Base-by-base conservation (phyloP, 805 yeast species). In the Yamadazyma takamatsuzukensis region DNA sequence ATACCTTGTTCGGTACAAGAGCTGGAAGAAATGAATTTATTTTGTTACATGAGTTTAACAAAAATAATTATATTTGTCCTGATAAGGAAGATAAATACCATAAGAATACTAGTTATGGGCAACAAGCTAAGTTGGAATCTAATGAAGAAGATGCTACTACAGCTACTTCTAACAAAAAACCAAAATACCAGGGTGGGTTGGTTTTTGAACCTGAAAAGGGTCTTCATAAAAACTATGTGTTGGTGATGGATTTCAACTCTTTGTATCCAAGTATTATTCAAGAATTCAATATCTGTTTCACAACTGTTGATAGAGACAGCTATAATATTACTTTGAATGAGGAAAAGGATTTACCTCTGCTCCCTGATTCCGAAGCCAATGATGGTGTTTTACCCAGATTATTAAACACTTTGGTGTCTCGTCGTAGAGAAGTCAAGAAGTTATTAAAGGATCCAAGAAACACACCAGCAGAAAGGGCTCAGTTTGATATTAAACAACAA, bases 201-300 rank as follows among this genome's bases (percentile, higher is more conserved):
- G 98, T 93, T 18, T 86, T 93, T 58, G 98, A 93, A 43, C 98
- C 98, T 1, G 96, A 85, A 50, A 87, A 83, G 53, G 98, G 98
- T 2, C 66, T 93, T 25, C 96, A 90, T 54, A 87, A 86, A 53
- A 83, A 86, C 44, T 85, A 82, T 53, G 75, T 88, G 3, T 62
- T 93, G 41, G 98, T 93, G 15, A 89, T 93, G 97, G 98, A 93
- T 64, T 93, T 93, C 80, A 93, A 93, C 63, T 87, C 96, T 30
- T 73, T 93, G 64, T 93, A 93, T 54, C 98, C 98, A 7, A 85
- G 96, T 41, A 90, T 93, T 52, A 93, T 93, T 47, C 98, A 93
- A 62, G 98, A 93, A 59, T 93, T 74, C 59, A 93, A 93, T 55
- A 93, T 93, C 45, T 93, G 98, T 66, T 93, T 93, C 65, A 89